Conservation (phyloP, 163 green algal species). For the Volvox carteri region DNA sequence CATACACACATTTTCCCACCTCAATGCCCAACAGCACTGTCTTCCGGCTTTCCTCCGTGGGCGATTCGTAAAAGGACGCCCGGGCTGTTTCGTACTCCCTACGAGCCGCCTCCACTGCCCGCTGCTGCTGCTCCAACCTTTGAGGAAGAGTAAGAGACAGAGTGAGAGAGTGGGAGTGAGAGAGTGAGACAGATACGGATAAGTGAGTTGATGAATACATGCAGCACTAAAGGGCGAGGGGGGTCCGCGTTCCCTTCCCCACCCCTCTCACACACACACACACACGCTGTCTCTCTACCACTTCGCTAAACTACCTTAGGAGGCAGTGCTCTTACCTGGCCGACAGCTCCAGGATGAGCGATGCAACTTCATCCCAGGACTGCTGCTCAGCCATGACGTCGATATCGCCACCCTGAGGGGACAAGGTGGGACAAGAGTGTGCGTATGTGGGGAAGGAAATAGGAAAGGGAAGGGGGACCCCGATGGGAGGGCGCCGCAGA, state of each 20-base stretch:
- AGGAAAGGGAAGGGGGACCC: background rate
- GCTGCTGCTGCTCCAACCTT: slow-evolving; percentile 43
- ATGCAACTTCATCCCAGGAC: slow-evolving; percentile 47
- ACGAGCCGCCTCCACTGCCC: slow-evolving; percentile 41
- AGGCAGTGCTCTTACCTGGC: slow-evolving; percentile 21
- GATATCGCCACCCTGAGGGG: background rate
- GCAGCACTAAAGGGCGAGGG: too few relatives aligned
- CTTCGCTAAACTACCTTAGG: too few relatives aligned
- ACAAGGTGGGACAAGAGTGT: background rate
- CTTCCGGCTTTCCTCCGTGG: slow-evolving; percentile 55
- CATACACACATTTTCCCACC: slow-evolving; percentile 21
- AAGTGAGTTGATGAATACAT: too few relatives aligned
- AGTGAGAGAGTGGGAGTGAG: background rate
- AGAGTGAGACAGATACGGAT: too few relatives aligned
- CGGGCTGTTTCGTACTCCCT: slow-evolving; percentile 53
- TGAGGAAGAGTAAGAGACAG: background rate
- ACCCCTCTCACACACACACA: too few relatives aligned
- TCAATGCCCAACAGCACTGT: slow-evolving; percentile 49
- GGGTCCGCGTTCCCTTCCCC: too few relatives aligned
- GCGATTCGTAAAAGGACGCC: slow-evolving; percentile 48
- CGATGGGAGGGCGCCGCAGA: background rate
- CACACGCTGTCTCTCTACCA: too few relatives aligned
- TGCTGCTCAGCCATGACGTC: slow-evolving; percentile 46
- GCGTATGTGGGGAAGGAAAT: background rate
- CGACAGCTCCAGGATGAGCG: slow-evolving; percentile 18